Evolutionary conservation across 352 stramenopile genomes (phyloP), one percentile per base, ranked within the genome.

Genomic region (Globisporangium camurandrum): DNA sequence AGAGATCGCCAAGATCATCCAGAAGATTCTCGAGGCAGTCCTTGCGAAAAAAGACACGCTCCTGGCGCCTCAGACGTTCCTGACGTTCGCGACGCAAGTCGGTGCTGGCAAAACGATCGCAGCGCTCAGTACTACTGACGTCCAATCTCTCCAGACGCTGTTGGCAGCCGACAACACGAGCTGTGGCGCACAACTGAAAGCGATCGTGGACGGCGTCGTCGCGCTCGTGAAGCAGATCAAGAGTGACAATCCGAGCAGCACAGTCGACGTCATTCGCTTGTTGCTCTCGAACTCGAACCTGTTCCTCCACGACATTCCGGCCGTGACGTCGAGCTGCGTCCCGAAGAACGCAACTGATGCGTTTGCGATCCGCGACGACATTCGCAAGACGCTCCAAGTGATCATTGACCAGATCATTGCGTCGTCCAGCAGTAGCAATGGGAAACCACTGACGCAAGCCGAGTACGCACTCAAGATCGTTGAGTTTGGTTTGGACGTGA

Each of bases 321-420:
- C 45, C 0, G 52, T 78, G 3, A 78, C 70, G 1, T 64, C 68
- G 27, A 65, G 67, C 4, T 88, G 76, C 27, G 33, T 78, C 45
- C 57, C 54, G 7, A 65, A 72, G 23, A 63, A 71, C 12, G 62
- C 61, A 34, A 53, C 42, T 4, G 63, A 67, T 14, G 66, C 60
- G 11, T 83, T 66, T 46, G 41, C 67, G 28, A 71, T 59, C 16
- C 74, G 77, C 7, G 72, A 84, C 46, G 42, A 64, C 12, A 63
- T 86, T 36, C 56, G 72, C 16, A 81, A 78, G 39, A 79, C 67
- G 1, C 54, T 84, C 14, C 61, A 75, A 10, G 67, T 74, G 14
- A 76, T 86, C 31, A 59, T 86, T 5, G 71, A 86, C 33, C 62
- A 75, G 41, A 52, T 86, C 12, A 75, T 83, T 28, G 61, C 62